phyloP scores from a whole-genome alignment of 2,329 filamentous ascomycete genomes.

The Fragosphaeria purpurea region DNA sequence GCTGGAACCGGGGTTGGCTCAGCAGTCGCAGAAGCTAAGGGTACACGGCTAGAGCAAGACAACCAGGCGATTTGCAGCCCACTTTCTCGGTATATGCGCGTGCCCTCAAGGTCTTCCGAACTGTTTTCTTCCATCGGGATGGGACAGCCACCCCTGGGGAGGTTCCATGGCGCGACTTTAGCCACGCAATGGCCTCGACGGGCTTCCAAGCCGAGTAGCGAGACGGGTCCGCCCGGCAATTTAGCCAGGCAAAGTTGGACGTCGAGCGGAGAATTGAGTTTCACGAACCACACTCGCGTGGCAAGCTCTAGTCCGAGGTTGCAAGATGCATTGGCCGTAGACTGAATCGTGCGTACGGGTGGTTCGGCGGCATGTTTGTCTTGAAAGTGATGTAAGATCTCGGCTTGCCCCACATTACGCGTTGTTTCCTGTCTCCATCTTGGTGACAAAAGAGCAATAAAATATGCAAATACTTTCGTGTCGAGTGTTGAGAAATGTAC shows the following conservation, averaged over 20 bases:
- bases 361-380: constrained; percentile 35
- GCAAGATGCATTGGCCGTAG: constrained; percentile 39
- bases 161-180: constrained; percentile 41
- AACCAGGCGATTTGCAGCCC: constrained; percentile 1
- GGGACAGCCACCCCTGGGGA: constrained; percentile 32
- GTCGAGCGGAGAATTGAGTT: constrained; percentile 44
- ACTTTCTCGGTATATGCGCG: constrained; percentile 20
- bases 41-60: no score
- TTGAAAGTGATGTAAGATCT: neutral
- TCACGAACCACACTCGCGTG: constrained; percentile 47
- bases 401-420: no score
- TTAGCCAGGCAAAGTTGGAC: constrained; percentile 32
- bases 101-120: constrained; percentile 25
- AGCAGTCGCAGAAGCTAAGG: no score
- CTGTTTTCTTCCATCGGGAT: constrained; percentile 29
- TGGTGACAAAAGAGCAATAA: no score
- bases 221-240: constrained; percentile 53
- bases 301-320: constrained; percentile 37
- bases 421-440: no score
- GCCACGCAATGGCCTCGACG: constrained; percentile 37
- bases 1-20: no score
- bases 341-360: constrained; percentile 40
- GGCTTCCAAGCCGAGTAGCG: constrained; percentile 47
- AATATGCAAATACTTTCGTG: no score
- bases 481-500: no score